phyloP scores from a whole-genome alignment of 2,329 filamentous ascomycete species.

The Cercospora canescens region DNA sequence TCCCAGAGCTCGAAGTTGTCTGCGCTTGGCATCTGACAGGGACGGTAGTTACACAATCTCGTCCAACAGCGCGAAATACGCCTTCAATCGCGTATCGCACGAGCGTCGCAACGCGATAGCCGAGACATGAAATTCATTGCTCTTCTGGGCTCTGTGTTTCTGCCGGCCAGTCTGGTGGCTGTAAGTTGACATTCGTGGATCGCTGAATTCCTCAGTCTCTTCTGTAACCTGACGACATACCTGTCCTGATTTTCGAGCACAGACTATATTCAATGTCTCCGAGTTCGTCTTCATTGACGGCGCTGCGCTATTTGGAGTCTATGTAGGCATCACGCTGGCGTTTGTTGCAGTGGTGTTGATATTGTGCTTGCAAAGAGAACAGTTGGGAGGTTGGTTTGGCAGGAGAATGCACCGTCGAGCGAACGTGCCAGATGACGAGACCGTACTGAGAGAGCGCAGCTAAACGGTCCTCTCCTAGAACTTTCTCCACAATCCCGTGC shows the following conservation, averaged over 20 bases:
- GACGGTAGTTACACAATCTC: conserved; percentile 19
- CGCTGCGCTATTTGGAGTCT: conserved; percentile 19
- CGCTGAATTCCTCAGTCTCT: no score
- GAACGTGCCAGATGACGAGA: not conserved
- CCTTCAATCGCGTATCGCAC: conserved; percentile 22
- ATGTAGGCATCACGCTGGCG: conserved; percentile 20
- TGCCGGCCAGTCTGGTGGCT: conserved; percentile 19
- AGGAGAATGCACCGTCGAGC: not conserved
- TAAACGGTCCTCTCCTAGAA: no score
- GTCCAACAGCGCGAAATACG: conserved; percentile 23
- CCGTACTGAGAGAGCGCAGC: not conserved
- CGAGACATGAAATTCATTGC: conserved; percentile 28
- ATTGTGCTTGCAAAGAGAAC: not conserved
- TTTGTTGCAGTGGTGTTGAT: not conserved
- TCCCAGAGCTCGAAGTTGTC: no score
- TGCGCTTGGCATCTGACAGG: conserved; percentile 17
- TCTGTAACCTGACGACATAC: not conserved
- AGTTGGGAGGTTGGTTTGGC: not conserved
- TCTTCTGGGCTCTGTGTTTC: conserved; percentile 25
- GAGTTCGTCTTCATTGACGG: conserved; percentile 21
- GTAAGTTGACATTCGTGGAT: no score
- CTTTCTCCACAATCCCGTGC: no score
- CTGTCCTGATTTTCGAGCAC: conserved; percentile 14
- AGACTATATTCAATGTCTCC: conserved; percentile 24
- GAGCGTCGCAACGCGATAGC: conserved; percentile 23